Evolutionary conservation across 345 rosid species (phyloP).

Genomic region (Triadica sebifera): DNA sequence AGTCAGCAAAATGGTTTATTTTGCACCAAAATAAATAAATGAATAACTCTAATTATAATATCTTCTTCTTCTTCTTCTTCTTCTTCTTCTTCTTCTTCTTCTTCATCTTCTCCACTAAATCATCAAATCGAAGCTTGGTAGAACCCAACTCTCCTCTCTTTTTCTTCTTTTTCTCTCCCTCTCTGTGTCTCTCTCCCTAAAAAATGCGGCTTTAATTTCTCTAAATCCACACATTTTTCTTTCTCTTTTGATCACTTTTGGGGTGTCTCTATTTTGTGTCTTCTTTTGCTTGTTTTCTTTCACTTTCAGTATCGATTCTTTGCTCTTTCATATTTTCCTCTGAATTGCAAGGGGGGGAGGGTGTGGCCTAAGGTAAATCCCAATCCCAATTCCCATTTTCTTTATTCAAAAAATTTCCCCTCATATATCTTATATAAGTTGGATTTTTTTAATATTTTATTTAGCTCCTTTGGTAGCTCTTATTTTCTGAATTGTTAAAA

Average conservation of each 20-base stretch:
- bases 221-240: slow-evolving; percentile 4
- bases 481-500: not conserved
- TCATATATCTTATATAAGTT: too few species aligned
- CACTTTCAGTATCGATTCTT: not conserved
- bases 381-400: not conserved
- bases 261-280: not conserved
- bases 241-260: not conserved
- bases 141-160: too few species aligned
- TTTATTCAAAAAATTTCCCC: too few species aligned
- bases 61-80: too few species aligned
- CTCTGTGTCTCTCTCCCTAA: not conserved
- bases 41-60: too few species aligned
- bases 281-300: not conserved
- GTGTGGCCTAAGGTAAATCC: not conserved
- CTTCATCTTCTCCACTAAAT: too few species aligned
- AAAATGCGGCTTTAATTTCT: slow-evolving; percentile 11
- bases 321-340: slow-evolving; percentile 13
- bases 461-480: not conserved
- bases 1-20: too few species aligned
- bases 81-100: too few species aligned
- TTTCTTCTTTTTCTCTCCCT: too few species aligned
- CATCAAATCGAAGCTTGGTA: too few species aligned
- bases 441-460: not conserved
- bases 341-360: not conserved
- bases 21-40: too few species aligned